Percentiles rank a stretch among this genome's conserved stretches.
Evolutionary conservation across 495 filamentous ascomycete genomes (phyloP).

Genomic region (Tuber borchii): DNA sequence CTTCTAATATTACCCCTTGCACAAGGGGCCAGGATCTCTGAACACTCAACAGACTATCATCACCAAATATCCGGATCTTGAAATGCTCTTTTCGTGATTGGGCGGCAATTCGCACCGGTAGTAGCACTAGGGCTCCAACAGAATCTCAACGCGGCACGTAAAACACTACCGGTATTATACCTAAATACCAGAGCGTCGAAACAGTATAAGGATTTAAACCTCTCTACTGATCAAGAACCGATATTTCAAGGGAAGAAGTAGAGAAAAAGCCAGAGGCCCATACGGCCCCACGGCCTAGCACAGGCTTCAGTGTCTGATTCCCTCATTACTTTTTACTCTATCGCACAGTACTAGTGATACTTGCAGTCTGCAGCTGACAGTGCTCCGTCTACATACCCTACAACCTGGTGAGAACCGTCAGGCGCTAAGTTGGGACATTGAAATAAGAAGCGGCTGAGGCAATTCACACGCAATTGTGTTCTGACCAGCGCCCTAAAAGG

Average conservation of each 20-base stretch:
- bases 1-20: neutral
- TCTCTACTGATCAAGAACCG: neutral
- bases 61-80: neutral
- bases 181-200: neutral
- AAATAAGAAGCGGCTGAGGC: neutral
- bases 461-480: too few species aligned
- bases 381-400: neutral
- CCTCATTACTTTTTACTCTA: neutral
- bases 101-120: neutral
- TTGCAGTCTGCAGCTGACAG: neutral
- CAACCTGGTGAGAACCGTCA: neutral
- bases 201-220: neutral
- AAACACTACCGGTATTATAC: neutral
- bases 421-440: neutral
- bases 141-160: neutral
- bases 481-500: too few species aligned
- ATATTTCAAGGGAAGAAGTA: neutral
- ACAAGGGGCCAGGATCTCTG: neutral
- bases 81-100: neutral
- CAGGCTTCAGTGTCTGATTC: neutral
- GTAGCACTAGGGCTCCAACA: too few species aligned
- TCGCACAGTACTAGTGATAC: neutral
- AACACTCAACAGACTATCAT: neutral
- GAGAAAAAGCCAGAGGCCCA: neutral
- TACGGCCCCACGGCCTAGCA: too few species aligned